These are phyloP conservation scores for Fremontodendron californicum DNA, from an alignment of 345 rosid species.

Conservation along the genomic window DNA sequence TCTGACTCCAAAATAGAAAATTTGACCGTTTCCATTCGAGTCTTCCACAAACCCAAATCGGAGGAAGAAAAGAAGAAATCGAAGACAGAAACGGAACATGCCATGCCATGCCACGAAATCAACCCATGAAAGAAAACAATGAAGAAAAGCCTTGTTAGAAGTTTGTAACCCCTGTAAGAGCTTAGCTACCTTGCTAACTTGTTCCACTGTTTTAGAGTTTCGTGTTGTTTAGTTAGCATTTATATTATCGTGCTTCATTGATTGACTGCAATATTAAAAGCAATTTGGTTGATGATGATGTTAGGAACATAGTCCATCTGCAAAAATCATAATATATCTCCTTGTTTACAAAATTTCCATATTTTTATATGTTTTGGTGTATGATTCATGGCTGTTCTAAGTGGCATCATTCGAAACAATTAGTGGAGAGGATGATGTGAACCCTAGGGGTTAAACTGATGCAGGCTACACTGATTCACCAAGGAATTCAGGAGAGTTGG, in stretches of 20 bases:
- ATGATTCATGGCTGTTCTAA: constrained; percentile 14
- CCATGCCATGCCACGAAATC: too few relatives aligned
- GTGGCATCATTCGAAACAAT: constrained; percentile 23
- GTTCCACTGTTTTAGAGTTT: neutral
- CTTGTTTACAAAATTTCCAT: neutral
- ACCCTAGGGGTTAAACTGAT: too few relatives aligned
- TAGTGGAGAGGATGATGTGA: constrained; percentile 99
- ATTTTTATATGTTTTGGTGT: neutral
- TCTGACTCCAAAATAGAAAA: too few relatives aligned
- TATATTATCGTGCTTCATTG: neutral
- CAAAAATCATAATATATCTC: neutral
- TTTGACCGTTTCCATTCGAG: too few relatives aligned
- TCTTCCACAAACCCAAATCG: too few relatives aligned
- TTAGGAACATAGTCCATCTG: neutral
- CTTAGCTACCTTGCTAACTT: neutral
- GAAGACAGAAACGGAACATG: too few relatives aligned
- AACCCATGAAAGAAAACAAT: too few relatives aligned
- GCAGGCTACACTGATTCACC: too few relatives aligned
- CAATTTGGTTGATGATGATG: neutral
- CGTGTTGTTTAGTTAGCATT: neutral
- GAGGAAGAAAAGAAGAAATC: too few relatives aligned
- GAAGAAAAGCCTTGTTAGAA: neutral
- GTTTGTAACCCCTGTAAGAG: neutral
- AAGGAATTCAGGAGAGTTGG: too few relatives aligned
- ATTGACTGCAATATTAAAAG: neutral